Conservation (phyloP, 129 eudicot species). For the Tagetes patula region DNA sequence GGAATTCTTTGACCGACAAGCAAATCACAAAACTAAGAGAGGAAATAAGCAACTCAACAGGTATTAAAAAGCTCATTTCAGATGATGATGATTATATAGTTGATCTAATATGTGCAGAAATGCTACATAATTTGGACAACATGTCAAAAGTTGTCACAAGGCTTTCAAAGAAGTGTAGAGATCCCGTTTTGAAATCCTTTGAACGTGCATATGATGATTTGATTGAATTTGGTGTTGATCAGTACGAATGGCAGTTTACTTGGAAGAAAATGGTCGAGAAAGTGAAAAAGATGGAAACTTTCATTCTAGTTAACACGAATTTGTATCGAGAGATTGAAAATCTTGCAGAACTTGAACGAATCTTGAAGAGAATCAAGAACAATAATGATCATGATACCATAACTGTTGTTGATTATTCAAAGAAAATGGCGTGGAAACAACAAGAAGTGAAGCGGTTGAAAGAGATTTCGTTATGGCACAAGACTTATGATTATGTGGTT, state of each 20-base stretch:
- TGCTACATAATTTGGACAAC: constrained; percentile 52
- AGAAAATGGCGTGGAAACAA: constrained; percentile 48
- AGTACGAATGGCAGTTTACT: constrained; percentile 60
- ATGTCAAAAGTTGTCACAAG: constrained; percentile 53
- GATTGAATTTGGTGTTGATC: constrained; percentile 48
- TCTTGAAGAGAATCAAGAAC: constrained; percentile 55
- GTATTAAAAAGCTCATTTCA: constrained; percentile 63
- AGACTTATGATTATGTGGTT: constrained; percentile 59
- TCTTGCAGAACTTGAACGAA: constrained; percentile 68
- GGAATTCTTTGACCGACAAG: constrained; percentile 65
- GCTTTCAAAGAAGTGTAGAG: constrained; percentile 59
- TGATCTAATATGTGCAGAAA: constrained; percentile 55
- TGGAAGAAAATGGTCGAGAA: constrained; percentile 67
- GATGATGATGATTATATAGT: constrained; percentile 60
- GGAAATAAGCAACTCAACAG: constrained; percentile 52
- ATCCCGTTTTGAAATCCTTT: constrained; percentile 54
- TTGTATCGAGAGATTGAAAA: constrained; percentile 69
- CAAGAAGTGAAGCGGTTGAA: constrained; percentile 61
- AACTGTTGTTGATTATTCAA: constrained; percentile 45
- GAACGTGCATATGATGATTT: constrained; percentile 57
- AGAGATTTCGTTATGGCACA: constrained; percentile 57
- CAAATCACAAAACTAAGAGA: constrained; percentile 59
- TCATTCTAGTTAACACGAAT: constrained; percentile 46
- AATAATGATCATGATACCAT: constrained; percentile 46
- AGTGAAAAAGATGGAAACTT: constrained; percentile 70